Conservation (phyloP, 495 filamentous ascomycete genomes). For the Durotheca rogersii region DNA sequence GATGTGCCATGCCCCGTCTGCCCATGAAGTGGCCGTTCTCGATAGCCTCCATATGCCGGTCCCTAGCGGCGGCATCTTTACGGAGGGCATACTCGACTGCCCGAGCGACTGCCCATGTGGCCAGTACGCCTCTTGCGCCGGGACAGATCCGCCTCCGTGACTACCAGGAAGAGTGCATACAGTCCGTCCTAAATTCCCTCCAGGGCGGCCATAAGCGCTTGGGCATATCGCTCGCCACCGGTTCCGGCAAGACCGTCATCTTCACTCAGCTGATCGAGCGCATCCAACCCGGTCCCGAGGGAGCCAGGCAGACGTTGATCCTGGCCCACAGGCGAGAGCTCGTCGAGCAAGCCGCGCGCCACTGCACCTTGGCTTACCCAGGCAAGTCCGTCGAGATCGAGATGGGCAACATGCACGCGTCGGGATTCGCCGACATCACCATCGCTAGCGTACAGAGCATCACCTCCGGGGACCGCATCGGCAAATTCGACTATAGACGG, state of each 20-base stretch:
- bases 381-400: conserved; percentile 80
- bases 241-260: conserved; percentile 93
- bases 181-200: conserved; percentile 73
- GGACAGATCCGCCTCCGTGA: conserved; percentile 60
- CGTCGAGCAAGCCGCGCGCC: conserved; percentile 88
- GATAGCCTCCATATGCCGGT: conserved; percentile 1
- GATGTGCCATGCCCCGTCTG: conserved; percentile 31
- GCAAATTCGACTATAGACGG: conserved; percentile 72
- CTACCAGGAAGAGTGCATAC: conserved; percentile 89
- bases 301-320: conserved; percentile 79
- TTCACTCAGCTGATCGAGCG: conserved; percentile 94
- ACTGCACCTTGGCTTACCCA: conserved; percentile 81
- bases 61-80: conserved; percentile 3
- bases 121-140: background rate
- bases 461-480: conserved; percentile 67
- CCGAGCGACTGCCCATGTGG: conserved; percentile 39
- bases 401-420: conserved; percentile 74
- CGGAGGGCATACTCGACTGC: conserved; percentile 10
- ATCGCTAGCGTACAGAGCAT: conserved; percentile 88
- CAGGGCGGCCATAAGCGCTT: conserved; percentile 74
- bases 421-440: conserved; percentile 84
- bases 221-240: conserved; percentile 88
- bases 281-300: conserved; percentile 55
- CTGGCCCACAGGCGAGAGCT: conserved; percentile 90
- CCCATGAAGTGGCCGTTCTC: conserved; percentile 24